Percentiles rank a stretch among this genome's conserved stretches.
Conservation (phyloP, 2,329 filamentous ascomycete species). For the Fusarium buharicum region DNA sequence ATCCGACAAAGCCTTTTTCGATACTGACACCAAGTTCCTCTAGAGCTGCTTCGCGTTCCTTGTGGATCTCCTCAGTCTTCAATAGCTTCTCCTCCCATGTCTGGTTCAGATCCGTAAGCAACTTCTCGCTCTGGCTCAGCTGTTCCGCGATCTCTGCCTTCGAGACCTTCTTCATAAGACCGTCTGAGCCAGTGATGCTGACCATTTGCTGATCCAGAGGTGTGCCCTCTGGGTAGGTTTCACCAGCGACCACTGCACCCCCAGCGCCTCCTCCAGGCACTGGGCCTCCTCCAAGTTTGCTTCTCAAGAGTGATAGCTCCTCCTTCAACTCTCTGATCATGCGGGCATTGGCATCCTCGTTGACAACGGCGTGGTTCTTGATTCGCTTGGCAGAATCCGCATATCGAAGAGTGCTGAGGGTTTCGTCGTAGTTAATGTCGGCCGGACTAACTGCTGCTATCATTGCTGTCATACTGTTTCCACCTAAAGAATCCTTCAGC, state of each 20-base stretch:
- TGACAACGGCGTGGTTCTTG: slow-evolving; percentile 99
- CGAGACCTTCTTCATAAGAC: slow-evolving; percentile 90
- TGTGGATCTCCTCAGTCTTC: slow-evolving; percentile 97
- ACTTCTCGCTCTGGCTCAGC: slow-evolving; percentile 93
- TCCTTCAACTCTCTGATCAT: slow-evolving; percentile 99
- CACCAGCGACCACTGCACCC: slow-evolving; percentile 69
- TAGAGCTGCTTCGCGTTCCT: slow-evolving; percentile 91
- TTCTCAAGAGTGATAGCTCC: slow-evolving; percentile 84
- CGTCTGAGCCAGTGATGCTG: slow-evolving; percentile 87
- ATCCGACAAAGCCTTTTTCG: slow-evolving; percentile 94
- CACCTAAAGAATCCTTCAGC: slow-evolving; percentile 94
- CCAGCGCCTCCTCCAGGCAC: slow-evolving; percentile 58
- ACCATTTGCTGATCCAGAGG: slow-evolving; percentile 96
- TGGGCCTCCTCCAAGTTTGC: slow-evolving; percentile 77
- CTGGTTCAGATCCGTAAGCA: slow-evolving; percentile 95
- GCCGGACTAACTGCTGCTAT: slow-evolving; percentile 98
- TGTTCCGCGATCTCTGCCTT: slow-evolving; percentile 99
- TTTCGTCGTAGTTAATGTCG: slow-evolving; percentile 99
- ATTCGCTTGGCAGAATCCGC: slow-evolving; percentile 98
- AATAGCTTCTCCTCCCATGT: slow-evolving; percentile 97
- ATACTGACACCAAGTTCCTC: slow-evolving; percentile 99
- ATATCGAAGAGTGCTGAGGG: slow-evolving; percentile 92
- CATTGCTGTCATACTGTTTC: slow-evolving; percentile 99
- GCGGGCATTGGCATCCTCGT: slow-evolving; percentile 97
- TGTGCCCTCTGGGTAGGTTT: slow-evolving; percentile 91